These are phyloP conservation scores for Bryoerythrophyllum caledonicum DNA, from an alignment of 225 moss, liverwort and hornwort genomes.

Conservation along the genomic window DNA sequence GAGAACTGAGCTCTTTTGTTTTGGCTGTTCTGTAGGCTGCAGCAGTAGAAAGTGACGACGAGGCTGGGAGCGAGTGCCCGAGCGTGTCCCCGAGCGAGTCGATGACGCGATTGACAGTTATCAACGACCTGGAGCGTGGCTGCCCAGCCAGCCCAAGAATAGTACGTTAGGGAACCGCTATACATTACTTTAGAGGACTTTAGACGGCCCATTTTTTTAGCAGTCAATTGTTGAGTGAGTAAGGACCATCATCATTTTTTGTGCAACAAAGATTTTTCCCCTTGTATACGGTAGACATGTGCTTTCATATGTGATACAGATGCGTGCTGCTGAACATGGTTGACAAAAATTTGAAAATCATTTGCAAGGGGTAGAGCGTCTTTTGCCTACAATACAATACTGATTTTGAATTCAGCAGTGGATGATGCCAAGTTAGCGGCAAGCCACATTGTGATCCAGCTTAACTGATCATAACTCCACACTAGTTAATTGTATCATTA, in stretches of 20 bases:
- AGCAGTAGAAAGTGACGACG: constrained; percentile 39
- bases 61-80: constrained; percentile 42
- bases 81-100: constrained; percentile 21
- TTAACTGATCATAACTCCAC: too few species aligned
- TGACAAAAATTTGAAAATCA: too few species aligned
- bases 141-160: constrained; percentile 41
- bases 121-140: constrained; percentile 36
- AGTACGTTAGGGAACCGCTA: constrained; percentile 10
- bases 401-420: not conserved
- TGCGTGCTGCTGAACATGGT: not conserved
- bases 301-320: not conserved
- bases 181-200: constrained; percentile 31
- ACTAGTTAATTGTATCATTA: too few species aligned
- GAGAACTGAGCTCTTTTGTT: not conserved
- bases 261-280: constrained; percentile 26
- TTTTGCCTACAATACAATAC: not conserved
- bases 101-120: constrained; percentile 17
- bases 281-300: constrained; percentile 11
- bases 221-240: constrained; percentile 30
- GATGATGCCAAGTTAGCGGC: too few species aligned
- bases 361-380: not conserved
- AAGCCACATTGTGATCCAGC: too few species aligned
- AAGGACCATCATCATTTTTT: constrained; percentile 24
- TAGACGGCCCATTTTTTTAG: constrained; percentile 32
- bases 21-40: constrained; percentile 34